A percentile compares a stretch with the other conserved stretches of the same genome.
phyloP scores from a whole-genome alignment of 495 filamentous ascomycete species.

The Cenococcum geophilum region DNA sequence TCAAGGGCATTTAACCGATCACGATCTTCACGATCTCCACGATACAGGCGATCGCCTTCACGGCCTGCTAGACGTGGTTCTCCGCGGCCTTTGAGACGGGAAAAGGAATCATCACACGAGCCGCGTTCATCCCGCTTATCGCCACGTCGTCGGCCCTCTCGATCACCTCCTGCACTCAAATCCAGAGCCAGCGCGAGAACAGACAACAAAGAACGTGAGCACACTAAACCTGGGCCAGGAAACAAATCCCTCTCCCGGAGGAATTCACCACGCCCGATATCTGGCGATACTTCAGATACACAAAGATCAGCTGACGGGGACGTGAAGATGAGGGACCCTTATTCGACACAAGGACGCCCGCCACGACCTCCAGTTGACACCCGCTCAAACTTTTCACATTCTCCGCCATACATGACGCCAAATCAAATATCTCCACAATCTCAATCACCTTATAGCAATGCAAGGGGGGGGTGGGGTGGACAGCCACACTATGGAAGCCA shows the following conservation, averaged over 20 bases:
- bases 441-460: slow-evolving; percentile 56
- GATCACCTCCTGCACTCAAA: slow-evolving; percentile 3
- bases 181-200: slow-evolving; percentile 5
- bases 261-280: slow-evolving; percentile 13
- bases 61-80: slow-evolving; percentile 15
- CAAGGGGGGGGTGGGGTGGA: slow-evolving; percentile 53
- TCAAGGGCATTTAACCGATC: slow-evolving; percentile 17
- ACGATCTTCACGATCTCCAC: slow-evolving; percentile 27
- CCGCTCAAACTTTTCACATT: slow-evolving; percentile 26
- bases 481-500: slow-evolving; percentile 52
- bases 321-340: slow-evolving; percentile 26
- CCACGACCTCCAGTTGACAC: slow-evolving; percentile 24
- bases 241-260: slow-evolving; percentile 14
- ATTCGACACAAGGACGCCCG: slow-evolving; percentile 18
- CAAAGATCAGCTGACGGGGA: slow-evolving; percentile 17
- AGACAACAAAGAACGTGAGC: slow-evolving; percentile 18
- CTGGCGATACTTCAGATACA: slow-evolving; percentile 18
- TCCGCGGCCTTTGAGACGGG: slow-evolving; percentile 7
- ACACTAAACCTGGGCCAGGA: slow-evolving; percentile 12
- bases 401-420: slow-evolving; percentile 30
- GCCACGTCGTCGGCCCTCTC: slow-evolving; percentile 7
- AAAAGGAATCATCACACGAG: slow-evolving; percentile 11
- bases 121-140: slow-evolving; percentile 17
- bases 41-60: slow-evolving; percentile 15
- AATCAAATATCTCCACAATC: slow-evolving; percentile 47